Evolutionary conservation across 805 yeast species (phyloP), one percentile per base, ranked within the genome.

Genomic region (Yarrowia divulgata): DNA sequence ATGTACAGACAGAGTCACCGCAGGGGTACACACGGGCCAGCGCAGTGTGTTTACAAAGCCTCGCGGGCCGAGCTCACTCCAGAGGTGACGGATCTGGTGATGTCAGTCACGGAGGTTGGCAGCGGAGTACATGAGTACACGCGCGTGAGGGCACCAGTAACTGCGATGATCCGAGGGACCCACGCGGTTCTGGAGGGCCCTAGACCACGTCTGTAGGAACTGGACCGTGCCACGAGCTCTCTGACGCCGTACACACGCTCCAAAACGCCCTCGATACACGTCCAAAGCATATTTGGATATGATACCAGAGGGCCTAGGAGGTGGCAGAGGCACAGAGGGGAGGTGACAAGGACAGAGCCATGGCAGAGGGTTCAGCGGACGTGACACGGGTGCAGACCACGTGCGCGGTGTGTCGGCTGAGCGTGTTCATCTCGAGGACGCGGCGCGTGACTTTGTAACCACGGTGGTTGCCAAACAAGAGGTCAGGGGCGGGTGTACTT

Each of bases 271-370:
- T 9, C 37, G 48, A n/a, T 12, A 57, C 48, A 54, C 60, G 60
- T 54, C 63, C 63, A 57, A 57, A 57, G 63, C 63, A 57, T 57
- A 57, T 57, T 57, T 57, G 63, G 63, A 57, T 23, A 8, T 29
- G 23, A 42, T 57, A 42, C 35, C 48, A 23, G 2, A n/a, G 29
- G 48, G 48, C 39, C 39, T 23, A 54, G 48, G 48, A n/a, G 48
- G 39, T 40, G 63, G 63, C 48, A n/a, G 48, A 9, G 63, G n/a
- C 46, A 57, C 48, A 39, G 39, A 40, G 39, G 10, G 10, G 34
- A 5, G 19, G 39, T 40, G 48, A 29, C 48, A 9, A 42, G 63
- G 19, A 29, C 63, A 57, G n/a, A 14, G 48, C 45, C 60, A 10
- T 14, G 10, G 60, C 34, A 23, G 45, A 54, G 60, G 2, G 39